Evolutionary conservation across 176 grass and related monocot genomes (phyloP).

Genomic region (Dactylis glomerata): DNA sequence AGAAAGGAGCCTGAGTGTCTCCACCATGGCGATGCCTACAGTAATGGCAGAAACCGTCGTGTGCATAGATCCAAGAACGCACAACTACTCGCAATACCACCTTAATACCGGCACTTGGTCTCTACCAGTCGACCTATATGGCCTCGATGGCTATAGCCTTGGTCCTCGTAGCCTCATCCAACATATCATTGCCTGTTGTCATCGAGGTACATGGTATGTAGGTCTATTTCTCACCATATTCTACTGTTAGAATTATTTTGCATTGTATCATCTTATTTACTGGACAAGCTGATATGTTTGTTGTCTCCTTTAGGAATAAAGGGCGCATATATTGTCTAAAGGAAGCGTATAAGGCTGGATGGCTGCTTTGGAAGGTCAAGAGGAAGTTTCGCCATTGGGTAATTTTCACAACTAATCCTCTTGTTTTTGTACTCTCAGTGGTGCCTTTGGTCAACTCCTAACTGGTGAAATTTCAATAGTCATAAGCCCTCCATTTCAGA

Average conservation of each 20-base stretch:
- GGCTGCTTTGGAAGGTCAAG: background rate
- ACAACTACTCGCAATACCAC: background rate
- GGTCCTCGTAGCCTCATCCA: constrained; percentile 12
- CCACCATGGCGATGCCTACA: background rate
- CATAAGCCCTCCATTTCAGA: background rate
- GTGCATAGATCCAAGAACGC: background rate
- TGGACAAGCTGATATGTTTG: background rate
- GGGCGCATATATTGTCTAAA: background rate
- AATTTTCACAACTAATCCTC: background rate
- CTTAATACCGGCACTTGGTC: background rate
- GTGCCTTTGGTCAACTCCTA: background rate
- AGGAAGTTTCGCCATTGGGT: background rate
- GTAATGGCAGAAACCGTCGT: background rate
- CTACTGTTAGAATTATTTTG: background rate
- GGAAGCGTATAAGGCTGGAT: background rate
- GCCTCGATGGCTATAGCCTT: background rate
- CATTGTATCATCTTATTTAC: background rate
- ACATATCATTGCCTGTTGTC: background rate
- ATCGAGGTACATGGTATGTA: background rate
- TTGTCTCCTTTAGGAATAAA: background rate
- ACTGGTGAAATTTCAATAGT: background rate
- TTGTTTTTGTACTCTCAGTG: background rate
- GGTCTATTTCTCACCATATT: background rate
- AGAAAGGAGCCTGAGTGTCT: background rate
- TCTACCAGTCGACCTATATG: background rate